phyloP scores from a whole-genome alignment of 371 early-diverging fungal genomes.

The Apophysomyces sp. region DNA sequence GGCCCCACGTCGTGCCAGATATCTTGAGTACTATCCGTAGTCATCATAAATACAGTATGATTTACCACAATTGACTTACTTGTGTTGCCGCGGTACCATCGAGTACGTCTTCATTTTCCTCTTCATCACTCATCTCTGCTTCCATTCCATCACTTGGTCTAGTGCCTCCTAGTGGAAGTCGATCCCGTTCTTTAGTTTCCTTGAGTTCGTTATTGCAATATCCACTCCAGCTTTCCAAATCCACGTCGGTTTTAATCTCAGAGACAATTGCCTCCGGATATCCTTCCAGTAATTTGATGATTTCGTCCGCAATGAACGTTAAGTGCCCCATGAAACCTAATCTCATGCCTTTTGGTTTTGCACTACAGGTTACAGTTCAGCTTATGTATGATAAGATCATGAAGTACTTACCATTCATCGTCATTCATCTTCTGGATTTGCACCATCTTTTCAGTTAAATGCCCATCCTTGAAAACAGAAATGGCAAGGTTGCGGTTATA shows the following conservation, averaged over 20 bases:
- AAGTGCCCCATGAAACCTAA: constrained; percentile 96
- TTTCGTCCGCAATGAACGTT: constrained; percentile 94
- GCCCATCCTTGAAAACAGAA: constrained; percentile 80
- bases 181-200: constrained; percentile 85
- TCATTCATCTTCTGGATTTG: constrained; percentile 60
- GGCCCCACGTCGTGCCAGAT: constrained; percentile 23
- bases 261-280: constrained; percentile 55
- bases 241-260: constrained; percentile 58
- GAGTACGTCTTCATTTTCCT: constrained; percentile 25
- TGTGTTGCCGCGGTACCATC: constrained; percentile 25
- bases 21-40: constrained; percentile 18
- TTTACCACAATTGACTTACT: constrained; percentile 1
- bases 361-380: constrained; percentile 27
- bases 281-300: constrained; percentile 79
- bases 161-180: constrained; percentile 82
- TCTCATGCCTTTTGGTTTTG: constrained; percentile 79
- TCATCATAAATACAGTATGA: background rate
- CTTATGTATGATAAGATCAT: background rate
- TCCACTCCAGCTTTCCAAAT: constrained; percentile 83
- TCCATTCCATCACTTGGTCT: constrained; percentile 61
- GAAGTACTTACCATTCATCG: constrained; percentile 25
- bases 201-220: constrained; percentile 76
- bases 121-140: constrained; percentile 23
- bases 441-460: constrained; percentile 75
- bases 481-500: constrained; percentile 65